phyloP scores from a whole-genome alignment of 2,329 filamentous ascomycete species.

The Aspergillus flavus region DNA sequence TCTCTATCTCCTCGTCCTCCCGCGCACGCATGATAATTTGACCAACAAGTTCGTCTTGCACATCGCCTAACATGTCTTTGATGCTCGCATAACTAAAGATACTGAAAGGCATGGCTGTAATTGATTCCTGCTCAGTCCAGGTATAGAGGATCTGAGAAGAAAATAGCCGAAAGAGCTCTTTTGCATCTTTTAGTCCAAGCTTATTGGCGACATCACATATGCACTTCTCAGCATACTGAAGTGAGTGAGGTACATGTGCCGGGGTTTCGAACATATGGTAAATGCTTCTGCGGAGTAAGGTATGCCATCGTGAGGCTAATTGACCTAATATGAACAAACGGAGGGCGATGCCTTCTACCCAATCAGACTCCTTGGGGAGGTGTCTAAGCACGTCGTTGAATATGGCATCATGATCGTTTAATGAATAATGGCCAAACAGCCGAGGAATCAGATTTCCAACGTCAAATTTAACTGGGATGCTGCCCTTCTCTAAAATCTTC shows the following conservation, averaged over 20 bases:
- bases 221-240: constrained; percentile 72
- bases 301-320: constrained; percentile 81
- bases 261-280: constrained; percentile 95
- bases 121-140: constrained; percentile 71
- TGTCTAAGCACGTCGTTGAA: constrained; percentile 81
- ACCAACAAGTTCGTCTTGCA: constrained; percentile 76
- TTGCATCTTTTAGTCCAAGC: constrained; percentile 66
- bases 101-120: constrained; percentile 77
- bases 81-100: constrained; percentile 79
- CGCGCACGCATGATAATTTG: constrained; percentile 81
- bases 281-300: constrained; percentile 79
- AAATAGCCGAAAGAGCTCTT: constrained; percentile 78
- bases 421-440: constrained; percentile 79
- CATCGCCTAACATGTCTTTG: constrained; percentile 67
- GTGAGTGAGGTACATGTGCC: constrained; percentile 67
- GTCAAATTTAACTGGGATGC: constrained; percentile 73
- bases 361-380: constrained; percentile 72
- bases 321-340: constrained; percentile 75
- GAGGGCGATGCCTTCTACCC: constrained; percentile 80
- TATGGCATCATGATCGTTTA: constrained; percentile 79
- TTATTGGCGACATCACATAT: constrained; percentile 66
- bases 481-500: constrained; percentile 66
- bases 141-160: constrained; percentile 87
- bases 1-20: constrained; percentile 61
- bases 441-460: constrained; percentile 70